Evolutionary conservation across 2,329 filamentous ascomycete genomes (phyloP).

Genomic region (Colletotrichum chrysophilum): DNA sequence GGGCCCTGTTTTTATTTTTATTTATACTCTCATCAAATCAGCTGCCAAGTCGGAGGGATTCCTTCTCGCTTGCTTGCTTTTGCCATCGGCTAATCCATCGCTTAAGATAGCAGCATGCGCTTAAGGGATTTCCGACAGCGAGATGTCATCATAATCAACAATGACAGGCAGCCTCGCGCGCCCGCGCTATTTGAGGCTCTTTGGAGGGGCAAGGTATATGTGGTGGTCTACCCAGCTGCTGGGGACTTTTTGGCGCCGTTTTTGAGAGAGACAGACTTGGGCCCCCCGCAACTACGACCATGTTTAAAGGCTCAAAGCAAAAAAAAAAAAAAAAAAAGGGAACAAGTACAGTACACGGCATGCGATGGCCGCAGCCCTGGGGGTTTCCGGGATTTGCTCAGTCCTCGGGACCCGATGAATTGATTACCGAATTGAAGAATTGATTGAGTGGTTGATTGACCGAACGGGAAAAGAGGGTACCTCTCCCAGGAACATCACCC

Average conservation of each 20-base stretch:
- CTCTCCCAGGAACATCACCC: not conserved
- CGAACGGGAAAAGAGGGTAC: not conserved
- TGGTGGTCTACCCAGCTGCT: not conserved
- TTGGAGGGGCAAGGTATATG: too few species aligned
- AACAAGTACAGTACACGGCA: too few species aligned
- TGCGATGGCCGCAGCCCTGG: not conserved
- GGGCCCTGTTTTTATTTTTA: not conserved
- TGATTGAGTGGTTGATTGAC: not conserved
- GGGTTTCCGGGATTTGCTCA: not conserved
- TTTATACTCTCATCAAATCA: not conserved
- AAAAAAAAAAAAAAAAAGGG: too few species aligned
- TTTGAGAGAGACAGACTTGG: not conserved
- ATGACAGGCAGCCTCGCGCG: too few species aligned
- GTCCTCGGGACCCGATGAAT: not conserved
- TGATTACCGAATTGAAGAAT: not conserved
- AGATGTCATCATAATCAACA: not conserved
- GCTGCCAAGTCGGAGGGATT: not conserved
- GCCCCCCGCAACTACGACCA: too few species aligned
- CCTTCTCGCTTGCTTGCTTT: conserved; percentile 1
- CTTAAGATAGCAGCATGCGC: conserved; percentile 1
- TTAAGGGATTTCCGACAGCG: not conserved
- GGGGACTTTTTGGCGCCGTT: not conserved
- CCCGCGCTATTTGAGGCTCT: too few species aligned
- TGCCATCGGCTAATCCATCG: conserved; percentile 10
- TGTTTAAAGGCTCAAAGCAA: too few species aligned